These are phyloP conservation scores for Neonothopanus nambi DNA, from an alignment of 1,284 basidiomycete genomes.

Conservation along the genomic window DNA sequence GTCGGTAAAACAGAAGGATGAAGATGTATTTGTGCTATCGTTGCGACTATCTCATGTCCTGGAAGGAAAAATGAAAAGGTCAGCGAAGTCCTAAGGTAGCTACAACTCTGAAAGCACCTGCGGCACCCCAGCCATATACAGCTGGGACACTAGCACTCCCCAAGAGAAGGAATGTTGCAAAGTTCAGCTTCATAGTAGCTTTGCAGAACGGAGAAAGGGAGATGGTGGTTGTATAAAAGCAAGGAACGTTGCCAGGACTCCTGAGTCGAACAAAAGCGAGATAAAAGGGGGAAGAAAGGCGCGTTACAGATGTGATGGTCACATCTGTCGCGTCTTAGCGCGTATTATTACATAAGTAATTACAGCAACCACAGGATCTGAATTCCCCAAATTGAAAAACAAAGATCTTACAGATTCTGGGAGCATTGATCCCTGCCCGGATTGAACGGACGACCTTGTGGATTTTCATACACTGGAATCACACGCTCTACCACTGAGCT, in stretches of 20 bases:
- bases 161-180: not conserved
- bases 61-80: not conserved
- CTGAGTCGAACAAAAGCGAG: not conserved
- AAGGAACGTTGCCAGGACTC: conserved; percentile 4
- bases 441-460: too few species aligned
- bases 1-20: conserved; percentile 71
- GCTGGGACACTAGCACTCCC: conserved; percentile 16
- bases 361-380: too few species aligned
- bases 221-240: conserved; percentile 8
- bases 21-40: conserved; percentile 90
- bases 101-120: not conserved
- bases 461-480: too few species aligned
- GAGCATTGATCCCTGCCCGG: too few species aligned
- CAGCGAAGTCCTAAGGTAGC: not conserved
- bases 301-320: too few species aligned
- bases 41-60: conserved; percentile 91
- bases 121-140: conserved; percentile 35
- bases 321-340: too few species aligned
- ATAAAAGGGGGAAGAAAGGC: too few species aligned
- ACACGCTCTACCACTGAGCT: too few species aligned
- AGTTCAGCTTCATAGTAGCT: conserved; percentile 9
- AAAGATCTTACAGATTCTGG: too few species aligned
- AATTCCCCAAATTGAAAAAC: too few species aligned
- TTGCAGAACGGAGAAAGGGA: not conserved
- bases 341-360: too few species aligned